Evolutionary conservation across 768 basidiomycete genomes (phyloP).

Genomic region (Mycena polygramma): DNA sequence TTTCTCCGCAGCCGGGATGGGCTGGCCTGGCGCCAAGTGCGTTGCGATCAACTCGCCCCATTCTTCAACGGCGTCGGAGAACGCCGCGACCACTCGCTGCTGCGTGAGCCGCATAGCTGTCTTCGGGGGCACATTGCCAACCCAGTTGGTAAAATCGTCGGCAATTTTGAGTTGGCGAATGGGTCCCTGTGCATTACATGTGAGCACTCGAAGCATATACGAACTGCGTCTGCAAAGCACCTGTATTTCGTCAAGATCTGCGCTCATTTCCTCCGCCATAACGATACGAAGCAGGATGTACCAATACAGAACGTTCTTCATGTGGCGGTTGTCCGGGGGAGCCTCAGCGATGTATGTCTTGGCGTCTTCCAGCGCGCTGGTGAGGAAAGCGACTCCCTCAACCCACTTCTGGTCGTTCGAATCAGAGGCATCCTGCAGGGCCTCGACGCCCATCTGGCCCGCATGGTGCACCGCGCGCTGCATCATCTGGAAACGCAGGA

Average conservation of each 20-base stretch:
- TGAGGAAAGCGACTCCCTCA: constrained; percentile 72
- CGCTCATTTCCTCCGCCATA: constrained; percentile 63
- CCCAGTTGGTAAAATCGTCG: constrained; percentile 63
- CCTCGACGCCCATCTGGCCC: constrained; percentile 65
- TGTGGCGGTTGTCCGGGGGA: constrained; percentile 72
- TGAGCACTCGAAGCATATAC: neutral
- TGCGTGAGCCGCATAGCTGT: constrained; percentile 68
- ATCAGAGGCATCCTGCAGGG: constrained; percentile 57
- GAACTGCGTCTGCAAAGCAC: constrained; percentile 44
- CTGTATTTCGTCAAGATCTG: constrained; percentile 64
- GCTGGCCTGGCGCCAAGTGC: constrained; percentile 47
- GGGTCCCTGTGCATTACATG: constrained; percentile 42
- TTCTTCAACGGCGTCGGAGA: constrained; percentile 57
- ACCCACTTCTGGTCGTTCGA: constrained; percentile 63
- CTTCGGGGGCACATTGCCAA: constrained; percentile 60
- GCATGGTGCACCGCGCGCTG: constrained; percentile 74
- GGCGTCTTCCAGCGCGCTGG: constrained; percentile 71
- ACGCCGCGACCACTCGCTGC: constrained; percentile 62
- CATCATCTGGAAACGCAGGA: constrained; percentile 67
- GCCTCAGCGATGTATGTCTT: constrained; percentile 67
- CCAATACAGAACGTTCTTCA: constrained; percentile 73
- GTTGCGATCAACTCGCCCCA: constrained; percentile 60
- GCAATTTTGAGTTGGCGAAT: constrained; percentile 61
- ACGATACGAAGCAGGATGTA: constrained; percentile 67
- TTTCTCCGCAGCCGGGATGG: constrained; percentile 50